Evolutionary conservation across 31 red algal genomes (phyloP).

Genomic region (Endocladia muricata): DNA sequence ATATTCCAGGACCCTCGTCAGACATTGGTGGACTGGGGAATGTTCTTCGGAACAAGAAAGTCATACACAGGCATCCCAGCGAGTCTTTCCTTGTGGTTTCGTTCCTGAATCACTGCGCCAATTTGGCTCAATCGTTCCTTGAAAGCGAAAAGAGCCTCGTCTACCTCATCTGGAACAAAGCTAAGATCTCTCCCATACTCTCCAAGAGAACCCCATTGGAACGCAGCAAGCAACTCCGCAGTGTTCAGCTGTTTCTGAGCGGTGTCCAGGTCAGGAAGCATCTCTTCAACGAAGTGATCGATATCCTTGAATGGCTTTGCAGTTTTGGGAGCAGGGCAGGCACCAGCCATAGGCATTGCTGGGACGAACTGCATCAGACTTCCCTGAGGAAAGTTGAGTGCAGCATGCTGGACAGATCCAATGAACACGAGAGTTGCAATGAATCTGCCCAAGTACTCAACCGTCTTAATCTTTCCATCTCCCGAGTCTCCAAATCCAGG

Average conservation of each 20-base stretch:
- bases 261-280: conserved; percentile 1
- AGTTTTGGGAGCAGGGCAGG: background rate
- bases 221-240: background rate
- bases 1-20: too few relatives aligned
- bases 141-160: background rate
- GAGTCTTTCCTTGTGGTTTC: background rate
- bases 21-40: conserved; percentile 17
- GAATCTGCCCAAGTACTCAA: background rate
- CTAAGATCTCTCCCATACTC: conserved; percentile 18
- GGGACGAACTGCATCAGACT: background rate
- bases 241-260: conserved; percentile 8
- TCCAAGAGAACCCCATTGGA: background rate
- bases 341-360: background rate
- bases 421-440: background rate
- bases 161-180: conserved; percentile 17
- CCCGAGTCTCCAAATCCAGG: conserved; percentile 1
- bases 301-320: background rate
- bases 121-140: background rate
- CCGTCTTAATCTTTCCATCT: background rate
- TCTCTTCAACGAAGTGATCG: background rate
- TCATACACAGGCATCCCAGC: conserved; percentile 13
- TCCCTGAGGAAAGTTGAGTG: background rate
- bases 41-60: conserved; percentile 22
- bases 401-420: background rate
- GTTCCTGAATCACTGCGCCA: background rate